Evolutionary conservation across 768 basidiomycete genomes (phyloP).

Genomic region (Lactifluus piperatus): DNA sequence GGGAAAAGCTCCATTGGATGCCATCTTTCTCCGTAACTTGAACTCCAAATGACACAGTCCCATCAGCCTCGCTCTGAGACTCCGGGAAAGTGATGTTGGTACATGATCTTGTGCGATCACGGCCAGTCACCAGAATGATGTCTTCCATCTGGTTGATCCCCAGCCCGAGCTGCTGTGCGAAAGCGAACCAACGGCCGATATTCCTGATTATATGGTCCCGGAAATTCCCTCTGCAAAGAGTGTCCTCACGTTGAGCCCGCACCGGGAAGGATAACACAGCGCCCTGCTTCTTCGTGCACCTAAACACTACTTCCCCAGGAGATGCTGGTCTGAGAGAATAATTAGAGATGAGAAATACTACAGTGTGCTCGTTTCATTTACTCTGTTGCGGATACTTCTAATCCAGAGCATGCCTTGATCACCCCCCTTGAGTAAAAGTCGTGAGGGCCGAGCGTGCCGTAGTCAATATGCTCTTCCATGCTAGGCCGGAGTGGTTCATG

Average conservation of each 20-base stretch:
- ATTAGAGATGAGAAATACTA: neutral
- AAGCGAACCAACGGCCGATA: neutral
- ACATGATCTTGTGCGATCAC: neutral
- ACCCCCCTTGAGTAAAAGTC: neutral
- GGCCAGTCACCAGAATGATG: neutral
- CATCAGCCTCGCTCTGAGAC: neutral
- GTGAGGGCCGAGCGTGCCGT: neutral
- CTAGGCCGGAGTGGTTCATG: neutral
- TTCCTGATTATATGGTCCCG: neutral
- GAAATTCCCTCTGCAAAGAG: neutral
- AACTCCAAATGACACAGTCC: neutral
- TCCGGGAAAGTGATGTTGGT: neutral
- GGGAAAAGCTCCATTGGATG: neutral
- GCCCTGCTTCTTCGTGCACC: neutral
- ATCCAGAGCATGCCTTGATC: neutral
- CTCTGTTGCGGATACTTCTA: neutral
- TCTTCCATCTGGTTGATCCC: conserved; percentile 2
- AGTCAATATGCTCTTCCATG: neutral
- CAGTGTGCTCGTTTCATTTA: neutral
- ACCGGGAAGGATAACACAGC: conserved; percentile 2
- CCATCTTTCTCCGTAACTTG: neutral
- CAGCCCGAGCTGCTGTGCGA: neutral
- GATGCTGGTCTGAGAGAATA: neutral
- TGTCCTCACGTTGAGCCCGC: neutral
- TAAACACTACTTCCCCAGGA: neutral